Evolutionary conservation across 768 basidiomycete genomes (phyloP), one percentile per base, ranked within the genome.

Genomic region (Podaxis rugospora): DNA sequence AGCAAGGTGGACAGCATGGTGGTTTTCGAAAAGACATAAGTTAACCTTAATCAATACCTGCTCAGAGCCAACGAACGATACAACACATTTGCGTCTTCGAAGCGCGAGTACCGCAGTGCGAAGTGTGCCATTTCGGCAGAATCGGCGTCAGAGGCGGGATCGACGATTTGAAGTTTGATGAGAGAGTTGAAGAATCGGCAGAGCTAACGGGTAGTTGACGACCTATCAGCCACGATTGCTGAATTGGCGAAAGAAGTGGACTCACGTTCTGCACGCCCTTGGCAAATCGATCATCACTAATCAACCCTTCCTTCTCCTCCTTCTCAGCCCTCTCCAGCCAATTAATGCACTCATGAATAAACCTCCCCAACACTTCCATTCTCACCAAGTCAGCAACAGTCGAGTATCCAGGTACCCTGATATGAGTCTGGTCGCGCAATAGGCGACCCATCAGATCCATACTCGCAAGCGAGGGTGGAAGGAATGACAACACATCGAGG

Each of bases 101-200:
- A 86, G 2, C 86, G 80, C 10, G 91, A 80, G 66, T 90, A 79
- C 40, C 83, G 82, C 51, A 93, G 77, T 47, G 84, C 84, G 66
- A 93, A 93, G 68, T 90, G 87, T 4, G 81, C 80, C 81, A 93
- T 91, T 74, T 91, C 91, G 4, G 87, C 81, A 0, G 86, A 82
- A 67, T 93, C 89, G 6, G 80, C 79, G 59, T 90, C 89, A n/a
- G 77, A 78, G 5, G 73, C 68, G 1, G 83, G 78, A 66, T 90
- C 88, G 58, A 90, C 80, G 67, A 92, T 81, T 52, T 73, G 73
- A 6, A 83, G 76, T 68, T 87, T 88, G 74, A 91, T 80, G 51
- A 93, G 77, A 0, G 89, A 86, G 62, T 75, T 74, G 69, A 86
- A 92, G 71, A 92, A 92, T 10, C 90, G 86, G 71, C 88, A 92